Evolutionary conservation across 257 asterid species (phyloP).

Genomic region (Solanum piurae): DNA sequence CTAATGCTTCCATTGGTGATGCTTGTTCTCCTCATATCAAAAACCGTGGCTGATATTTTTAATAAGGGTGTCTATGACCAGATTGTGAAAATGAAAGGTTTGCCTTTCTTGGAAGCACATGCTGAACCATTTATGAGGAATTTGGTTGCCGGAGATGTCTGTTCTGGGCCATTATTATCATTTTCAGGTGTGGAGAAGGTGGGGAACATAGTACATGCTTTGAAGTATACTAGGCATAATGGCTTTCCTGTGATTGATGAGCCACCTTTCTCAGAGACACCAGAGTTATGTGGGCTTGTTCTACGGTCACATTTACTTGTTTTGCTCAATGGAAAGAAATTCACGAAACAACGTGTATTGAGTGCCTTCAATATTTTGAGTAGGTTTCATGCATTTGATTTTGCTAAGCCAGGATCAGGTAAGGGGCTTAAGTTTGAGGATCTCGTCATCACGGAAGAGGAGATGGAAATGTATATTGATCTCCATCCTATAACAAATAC

Average conservation of each 20-base stretch:
- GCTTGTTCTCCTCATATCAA: constrained; percentile 91
- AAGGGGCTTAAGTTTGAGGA: constrained; percentile 86
- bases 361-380: constrained; percentile 41
- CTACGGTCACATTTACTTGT: constrained; percentile 83
- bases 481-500: constrained; percentile 84
- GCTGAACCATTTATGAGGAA: constrained; percentile 91
- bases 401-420: constrained; percentile 87
- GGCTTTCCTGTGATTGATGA: constrained; percentile 92
- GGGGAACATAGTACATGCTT: constrained; percentile 55
- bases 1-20: constrained; percentile 85
- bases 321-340: constrained; percentile 53
- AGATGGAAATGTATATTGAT: constrained; percentile 88
- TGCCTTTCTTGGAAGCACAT: constrained; percentile 91
- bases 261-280: constrained; percentile 77
- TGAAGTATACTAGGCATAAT: constrained; percentile 53
- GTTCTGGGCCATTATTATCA: constrained; percentile 77
- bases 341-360: constrained; percentile 35
- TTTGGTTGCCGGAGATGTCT: constrained; percentile 74
- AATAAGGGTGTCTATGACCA: constrained; percentile 90
- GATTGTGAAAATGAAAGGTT: constrained; percentile 84
- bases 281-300: constrained; percentile 79
- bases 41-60: constrained; percentile 83
- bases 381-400: constrained; percentile 59
- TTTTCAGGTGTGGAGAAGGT: constrained; percentile 79
- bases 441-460: constrained; percentile 50